phyloP scores from a whole-genome alignment of 345 rosid genomes.

The Rhodomyrtus tomentosa region DNA sequence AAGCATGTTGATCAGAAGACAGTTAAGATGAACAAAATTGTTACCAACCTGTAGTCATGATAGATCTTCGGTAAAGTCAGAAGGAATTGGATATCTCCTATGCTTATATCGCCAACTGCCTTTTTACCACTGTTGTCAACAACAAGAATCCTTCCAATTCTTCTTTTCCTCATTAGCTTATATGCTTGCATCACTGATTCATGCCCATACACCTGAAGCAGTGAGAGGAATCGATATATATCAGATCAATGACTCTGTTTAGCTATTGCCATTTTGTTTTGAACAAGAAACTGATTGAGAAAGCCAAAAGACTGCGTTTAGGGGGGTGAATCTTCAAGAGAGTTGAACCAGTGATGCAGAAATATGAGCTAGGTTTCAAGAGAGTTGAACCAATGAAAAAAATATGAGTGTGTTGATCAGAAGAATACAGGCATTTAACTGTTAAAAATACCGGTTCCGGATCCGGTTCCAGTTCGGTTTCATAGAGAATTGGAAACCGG shows the following conservation, averaged over 20 bases:
- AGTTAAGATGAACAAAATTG: neutral
- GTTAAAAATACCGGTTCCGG: too few relatives aligned
- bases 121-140: conserved; percentile 40
- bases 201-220: conserved; percentile 56
- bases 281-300: neutral
- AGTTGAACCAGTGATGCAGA: too few relatives aligned
- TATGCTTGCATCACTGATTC: conserved; percentile 97
- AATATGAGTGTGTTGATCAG: too few relatives aligned
- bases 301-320: neutral
- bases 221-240: neutral
- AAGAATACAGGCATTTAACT: too few relatives aligned
- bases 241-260: neutral
- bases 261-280: neutral
- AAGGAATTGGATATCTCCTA: conserved; percentile 84
- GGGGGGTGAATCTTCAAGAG: neutral
- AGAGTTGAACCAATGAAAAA: too few relatives aligned
- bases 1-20: too few relatives aligned
- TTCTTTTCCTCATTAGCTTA: conserved; percentile 77
- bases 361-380: too few relatives aligned
- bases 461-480: too few relatives aligned
- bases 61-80: conserved; percentile 90
- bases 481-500: too few relatives aligned
- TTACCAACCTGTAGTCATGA: conserved; percentile 61
- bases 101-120: conserved; percentile 84
- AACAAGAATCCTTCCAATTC: conserved; percentile 76